Conservation (phyloP, 2,329 filamentous ascomycete genomes). For the Epichloe uncinata region DNA sequence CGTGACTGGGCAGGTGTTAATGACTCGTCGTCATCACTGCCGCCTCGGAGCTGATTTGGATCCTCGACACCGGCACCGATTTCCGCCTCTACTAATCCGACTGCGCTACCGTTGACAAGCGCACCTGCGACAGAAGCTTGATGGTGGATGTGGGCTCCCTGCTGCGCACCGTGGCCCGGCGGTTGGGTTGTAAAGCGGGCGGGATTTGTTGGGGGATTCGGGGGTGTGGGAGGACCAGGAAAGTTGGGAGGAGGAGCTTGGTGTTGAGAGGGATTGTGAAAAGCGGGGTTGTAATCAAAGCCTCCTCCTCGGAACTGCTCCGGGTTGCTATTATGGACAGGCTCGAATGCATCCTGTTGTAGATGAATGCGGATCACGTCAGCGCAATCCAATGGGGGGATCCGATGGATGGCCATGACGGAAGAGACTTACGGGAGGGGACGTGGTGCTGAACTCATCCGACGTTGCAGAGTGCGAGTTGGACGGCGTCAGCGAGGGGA, state of each 20-base stretch:
- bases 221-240: conserved; percentile 38
- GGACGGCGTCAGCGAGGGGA: conserved; percentile 41
- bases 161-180: conserved; percentile 12
- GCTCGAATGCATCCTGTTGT: conserved; percentile 38
- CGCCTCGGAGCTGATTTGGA: conserved; percentile 17
- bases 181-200: conserved; percentile 16
- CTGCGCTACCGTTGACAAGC: conserved; percentile 10
- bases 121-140: conserved; percentile 12
- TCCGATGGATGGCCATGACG: background rate
- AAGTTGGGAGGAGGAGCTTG: conserved; percentile 15
- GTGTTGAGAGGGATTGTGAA: conserved; percentile 20
- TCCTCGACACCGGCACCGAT: conserved; percentile 26
- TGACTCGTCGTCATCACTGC: conserved; percentile 43
- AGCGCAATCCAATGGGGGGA: background rate
- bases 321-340: conserved; percentile 27
- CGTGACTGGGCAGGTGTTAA: conserved; percentile 44
- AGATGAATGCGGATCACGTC: background rate
- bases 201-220: conserved; percentile 40
- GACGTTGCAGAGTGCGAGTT: conserved; percentile 4
- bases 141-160: conserved; percentile 14
- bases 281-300: conserved; percentile 30
- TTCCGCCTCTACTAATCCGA: conserved; percentile 18
- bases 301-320: conserved; percentile 35
- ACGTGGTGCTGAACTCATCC: conserved; percentile 6
- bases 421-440: conserved; percentile 3